These are phyloP conservation scores for Coix lacrymajobi DNA, from an alignment of 176 grass and related monocot genomes.

Conservation along the genomic window DNA sequence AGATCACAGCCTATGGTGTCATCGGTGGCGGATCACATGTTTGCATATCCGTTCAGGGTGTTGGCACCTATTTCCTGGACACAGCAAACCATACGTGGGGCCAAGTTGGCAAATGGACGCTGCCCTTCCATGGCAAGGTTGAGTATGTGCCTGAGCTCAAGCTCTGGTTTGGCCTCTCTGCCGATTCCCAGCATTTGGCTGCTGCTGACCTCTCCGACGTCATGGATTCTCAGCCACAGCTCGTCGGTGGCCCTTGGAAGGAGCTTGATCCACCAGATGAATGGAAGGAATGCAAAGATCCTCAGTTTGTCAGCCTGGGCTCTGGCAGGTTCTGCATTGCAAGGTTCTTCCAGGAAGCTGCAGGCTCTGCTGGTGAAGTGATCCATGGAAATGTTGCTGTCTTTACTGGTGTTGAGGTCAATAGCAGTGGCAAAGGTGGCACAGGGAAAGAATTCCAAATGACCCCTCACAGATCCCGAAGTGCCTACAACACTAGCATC, in stretches of 20 bases:
- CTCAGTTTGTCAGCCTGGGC: neutral
- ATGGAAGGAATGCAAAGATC: too few relatives aligned
- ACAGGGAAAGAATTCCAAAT: too few relatives aligned
- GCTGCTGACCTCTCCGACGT: neutral
- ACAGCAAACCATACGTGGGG: neutral
- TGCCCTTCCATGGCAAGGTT: neutral
- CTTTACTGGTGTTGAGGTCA: neutral
- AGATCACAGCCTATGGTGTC: neutral
- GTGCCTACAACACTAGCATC: too few relatives aligned
- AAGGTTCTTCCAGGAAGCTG: neutral
- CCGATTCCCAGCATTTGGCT: neutral
- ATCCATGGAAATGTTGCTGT: neutral
- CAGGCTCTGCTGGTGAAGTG: too few relatives aligned
- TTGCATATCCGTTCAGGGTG: neutral
- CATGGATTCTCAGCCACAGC: neutral
- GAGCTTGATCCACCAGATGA: neutral
- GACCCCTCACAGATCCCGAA: too few relatives aligned
- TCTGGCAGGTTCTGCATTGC: neutral
- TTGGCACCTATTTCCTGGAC: neutral
- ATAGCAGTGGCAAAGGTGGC: too few relatives aligned
- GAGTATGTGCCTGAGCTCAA: neutral
- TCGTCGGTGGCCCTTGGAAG: neutral
- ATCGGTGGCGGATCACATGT: neutral
- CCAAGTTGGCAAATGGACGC: neutral
- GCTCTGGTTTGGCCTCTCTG: constrained; percentile 10